A percentile compares a stretch with the other conserved stretches of the same genome.
phyloP scores from a whole-genome alignment of 2,329 filamentous ascomycete species.

The Trichoderma atroviride region DNA sequence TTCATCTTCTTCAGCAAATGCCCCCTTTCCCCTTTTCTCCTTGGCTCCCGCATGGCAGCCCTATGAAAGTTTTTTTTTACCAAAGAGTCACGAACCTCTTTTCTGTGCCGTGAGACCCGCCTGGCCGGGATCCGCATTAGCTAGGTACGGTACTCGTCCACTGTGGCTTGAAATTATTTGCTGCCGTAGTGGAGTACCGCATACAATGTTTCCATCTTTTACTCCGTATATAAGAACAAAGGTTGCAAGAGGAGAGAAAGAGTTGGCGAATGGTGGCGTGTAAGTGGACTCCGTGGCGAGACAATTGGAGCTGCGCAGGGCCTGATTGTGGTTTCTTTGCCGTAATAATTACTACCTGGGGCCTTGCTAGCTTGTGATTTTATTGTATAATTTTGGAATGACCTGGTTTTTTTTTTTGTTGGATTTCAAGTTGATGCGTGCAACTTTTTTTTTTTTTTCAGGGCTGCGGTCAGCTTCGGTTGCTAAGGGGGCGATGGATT shows the following conservation, averaged over 20 bases:
- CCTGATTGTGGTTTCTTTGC: not conserved
- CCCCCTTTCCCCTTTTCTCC: not conserved
- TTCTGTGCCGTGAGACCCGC: not conserved
- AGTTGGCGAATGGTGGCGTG: not conserved
- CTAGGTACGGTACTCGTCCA: not conserved
- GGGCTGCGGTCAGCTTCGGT: not conserved
- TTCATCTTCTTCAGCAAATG: not conserved
- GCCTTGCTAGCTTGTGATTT: not conserved
- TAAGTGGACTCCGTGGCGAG: not conserved
- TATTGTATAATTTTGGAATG: not conserved
- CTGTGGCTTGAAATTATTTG: not conserved
- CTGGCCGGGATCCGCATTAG: constrained; percentile 5
- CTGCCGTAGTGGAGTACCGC: not conserved
- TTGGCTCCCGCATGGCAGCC: not conserved
- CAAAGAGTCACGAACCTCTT: not conserved
- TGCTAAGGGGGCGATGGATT: not conserved
- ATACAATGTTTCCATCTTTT: no score
- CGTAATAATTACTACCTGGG: not conserved
- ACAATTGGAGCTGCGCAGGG: not conserved
- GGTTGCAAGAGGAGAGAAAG: not conserved
- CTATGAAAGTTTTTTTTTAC: not conserved
- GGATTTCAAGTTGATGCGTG: not conserved
- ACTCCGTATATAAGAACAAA: not conserved
- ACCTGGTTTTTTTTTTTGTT: not conserved
- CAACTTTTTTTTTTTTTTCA: not conserved